Base-by-base conservation (phyloP, 257 asterid species). In the Verbascum thapsus region DNA sequence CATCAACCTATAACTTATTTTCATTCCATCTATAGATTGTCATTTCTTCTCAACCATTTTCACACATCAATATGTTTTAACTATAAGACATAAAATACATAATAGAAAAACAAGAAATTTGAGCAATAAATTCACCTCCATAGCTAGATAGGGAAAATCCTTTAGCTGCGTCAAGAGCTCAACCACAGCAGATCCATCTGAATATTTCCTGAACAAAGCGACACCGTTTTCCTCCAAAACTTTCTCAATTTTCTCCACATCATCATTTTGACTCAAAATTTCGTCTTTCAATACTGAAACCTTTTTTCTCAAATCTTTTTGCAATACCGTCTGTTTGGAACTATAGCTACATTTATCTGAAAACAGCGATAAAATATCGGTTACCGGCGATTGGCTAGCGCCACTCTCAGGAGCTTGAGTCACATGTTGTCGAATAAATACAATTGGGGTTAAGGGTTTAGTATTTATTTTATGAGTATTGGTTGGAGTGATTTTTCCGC, bases 111-210 rank as follows among this genome's bases (percentile, higher is more conserved):
- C 39, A 74, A 51, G 26, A 53, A 34, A 5, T 16, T 18, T 39
- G 10, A 8, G 43, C 63, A 3, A 39, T 43, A 44, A 32, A 32
- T 12, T 42, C 57, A 91, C 99, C 99, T 85, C 81, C 66, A 87
- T 34, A 53, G 87, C 89, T 62, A 85, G 47, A 40, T 38, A 10
- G 3, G 95, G 91, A 23, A 22, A 70, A 19, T 18, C 10, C 13
- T 26, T 20, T 16, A 92, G 84, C 81, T 82, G 81, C 22, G 16
- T 48, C 63, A 89, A 58, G 18, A 89, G 88, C 85, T 80, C 85
- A 69, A 87, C 66, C 32, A 79, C 74, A 9, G 95, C 90, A 62
- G 83, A 71, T 16, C 91, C 94, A 83, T 81, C 76, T 8, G 72
- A 10, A 55, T 83, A 82, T 9, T 52, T 78, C 72, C 79, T 58